phyloP scores from a whole-genome alignment of 2,329 filamentous ascomycete genomes.

The Xylariaceae sp. region DNA sequence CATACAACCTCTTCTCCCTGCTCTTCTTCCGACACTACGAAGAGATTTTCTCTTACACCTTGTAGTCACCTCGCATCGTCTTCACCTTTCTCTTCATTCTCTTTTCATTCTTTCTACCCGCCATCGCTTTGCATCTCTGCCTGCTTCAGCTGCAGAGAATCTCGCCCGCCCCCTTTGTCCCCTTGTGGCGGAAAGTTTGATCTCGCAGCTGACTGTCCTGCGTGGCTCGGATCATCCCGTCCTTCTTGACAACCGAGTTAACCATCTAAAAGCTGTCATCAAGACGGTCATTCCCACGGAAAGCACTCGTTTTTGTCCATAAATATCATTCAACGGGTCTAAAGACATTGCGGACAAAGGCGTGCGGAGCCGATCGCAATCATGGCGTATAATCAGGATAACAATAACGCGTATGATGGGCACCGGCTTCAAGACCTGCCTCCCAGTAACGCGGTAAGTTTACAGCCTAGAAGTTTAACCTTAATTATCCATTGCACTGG shows the following conservation, averaged over 20 bases:
- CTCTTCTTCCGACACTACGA: conserved; percentile 24
- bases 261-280: conserved; percentile 4
- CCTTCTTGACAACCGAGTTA: not conserved
- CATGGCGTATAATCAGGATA: conserved; percentile 60
- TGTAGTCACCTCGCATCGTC: conserved; percentile 15
- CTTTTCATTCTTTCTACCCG: conserved; percentile 12
- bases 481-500: conserved; percentile 12
- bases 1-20: conserved; percentile 19
- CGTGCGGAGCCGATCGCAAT: conserved; percentile 27
- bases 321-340: not conserved
- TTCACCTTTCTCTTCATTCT: conserved; percentile 12
- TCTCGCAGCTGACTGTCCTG: conserved; percentile 10
- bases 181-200: conserved; percentile 18
- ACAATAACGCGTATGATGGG: conserved; percentile 53
- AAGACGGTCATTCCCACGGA: not conserved
- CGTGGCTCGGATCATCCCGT: conserved; percentile 16
- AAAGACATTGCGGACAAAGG: conserved; percentile 12
- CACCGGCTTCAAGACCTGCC: conserved; percentile 64
- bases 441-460: conserved; percentile 54
- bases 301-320: not conserved
- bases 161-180: conserved; percentile 20
- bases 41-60: conserved; percentile 19
- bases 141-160: conserved; percentile 21
- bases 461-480: conserved; percentile 8
- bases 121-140: conserved; percentile 8